Evolutionary conservation across 2,329 filamentous ascomycete species (phyloP).

Genomic region (Dryadomyces quercus-mongolicae): DNA sequence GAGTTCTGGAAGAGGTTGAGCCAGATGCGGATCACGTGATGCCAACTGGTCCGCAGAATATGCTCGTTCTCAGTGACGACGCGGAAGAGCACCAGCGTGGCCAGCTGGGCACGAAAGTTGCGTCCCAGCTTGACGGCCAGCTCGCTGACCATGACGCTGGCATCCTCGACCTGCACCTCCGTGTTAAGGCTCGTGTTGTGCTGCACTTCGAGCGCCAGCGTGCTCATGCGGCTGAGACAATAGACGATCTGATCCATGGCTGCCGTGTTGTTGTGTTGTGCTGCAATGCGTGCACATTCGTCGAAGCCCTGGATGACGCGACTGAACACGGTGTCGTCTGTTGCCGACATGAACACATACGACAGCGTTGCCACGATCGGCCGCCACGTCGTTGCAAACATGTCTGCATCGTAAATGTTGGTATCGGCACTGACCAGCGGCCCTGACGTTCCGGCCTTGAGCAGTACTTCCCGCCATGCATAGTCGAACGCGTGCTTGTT

Average conservation of each 20-base stretch:
- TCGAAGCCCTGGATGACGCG: slow-evolving; percentile 91
- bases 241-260: slow-evolving; percentile 88
- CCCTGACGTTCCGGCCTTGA: slow-evolving; percentile 69
- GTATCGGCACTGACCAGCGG: slow-evolving; percentile 72
- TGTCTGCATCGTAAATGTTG: slow-evolving; percentile 92
- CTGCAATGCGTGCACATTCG: slow-evolving; percentile 87
- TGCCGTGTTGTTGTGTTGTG: slow-evolving; percentile 70
- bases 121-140: slow-evolving; percentile 90
- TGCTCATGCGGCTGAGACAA: slow-evolving; percentile 82
- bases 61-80: slow-evolving; percentile 78
- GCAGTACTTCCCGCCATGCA: slow-evolving; percentile 86
- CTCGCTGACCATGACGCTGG: slow-evolving; percentile 96
- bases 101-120: slow-evolving; percentile 86
- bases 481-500: slow-evolving; percentile 95
- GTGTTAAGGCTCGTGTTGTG: slow-evolving; percentile 87
- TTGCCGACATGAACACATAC: slow-evolving; percentile 98
- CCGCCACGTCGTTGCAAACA: slow-evolving; percentile 94
- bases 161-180: slow-evolving; percentile 83
- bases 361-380: slow-evolving; percentile 89
- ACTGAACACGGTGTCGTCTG: slow-evolving; percentile 89
- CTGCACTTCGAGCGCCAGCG: slow-evolving; percentile 49
- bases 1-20: slow-evolving; percentile 95
- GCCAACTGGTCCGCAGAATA: slow-evolving; percentile 66
- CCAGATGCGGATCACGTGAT: slow-evolving; percentile 80
- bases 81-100: slow-evolving; percentile 88